Conservation (phyloP, 2,329 filamentous ascomycete species). For the Cladosporium phlei region DNA sequence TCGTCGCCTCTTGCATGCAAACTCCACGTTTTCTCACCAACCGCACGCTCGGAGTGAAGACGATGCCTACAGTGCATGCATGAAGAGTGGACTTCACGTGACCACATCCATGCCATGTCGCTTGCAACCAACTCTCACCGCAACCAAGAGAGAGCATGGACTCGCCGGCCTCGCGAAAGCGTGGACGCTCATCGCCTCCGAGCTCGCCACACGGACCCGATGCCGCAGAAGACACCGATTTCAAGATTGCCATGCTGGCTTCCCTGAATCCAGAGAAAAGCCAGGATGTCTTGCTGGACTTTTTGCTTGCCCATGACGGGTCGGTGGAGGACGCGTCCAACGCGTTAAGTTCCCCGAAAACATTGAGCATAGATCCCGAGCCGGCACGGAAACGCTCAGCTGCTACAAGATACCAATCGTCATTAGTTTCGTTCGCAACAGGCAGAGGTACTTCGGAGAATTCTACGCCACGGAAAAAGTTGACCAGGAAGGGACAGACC, state of each 20-base stretch:
- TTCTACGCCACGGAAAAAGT: constrained; percentile 27
- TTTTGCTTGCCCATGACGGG: constrained; percentile 72
- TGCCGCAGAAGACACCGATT: constrained; percentile 73
- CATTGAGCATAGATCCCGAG: too few species aligned
- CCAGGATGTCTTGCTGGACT: constrained; percentile 68
- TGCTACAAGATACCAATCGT: constrained; percentile 41
- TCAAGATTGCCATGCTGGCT: constrained; percentile 78
- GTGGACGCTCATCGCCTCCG: constrained; percentile 19
- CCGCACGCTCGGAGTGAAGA: too few species aligned
- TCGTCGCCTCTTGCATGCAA: too few species aligned
- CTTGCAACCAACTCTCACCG: too few species aligned
- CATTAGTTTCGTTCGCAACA: constrained; percentile 26
- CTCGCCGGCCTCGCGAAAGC: constrained; percentile 24
- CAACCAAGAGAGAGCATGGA: too few species aligned
- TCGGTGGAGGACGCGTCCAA: constrained; percentile 63
- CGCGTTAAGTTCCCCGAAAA: constrained; percentile 41
- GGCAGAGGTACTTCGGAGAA: not conserved
- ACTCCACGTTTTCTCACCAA: too few species aligned
- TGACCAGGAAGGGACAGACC: constrained; percentile 74
- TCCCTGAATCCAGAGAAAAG: constrained; percentile 66
- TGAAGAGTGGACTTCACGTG: too few species aligned
- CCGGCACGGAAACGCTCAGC: constrained; percentile 31
- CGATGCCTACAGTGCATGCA: too few species aligned
- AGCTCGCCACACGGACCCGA: constrained; percentile 15
- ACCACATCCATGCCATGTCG: too few species aligned